These are phyloP conservation scores for Favolaschia claudopus DNA, from an alignment of 768 basidiomycete species.

Conservation along the genomic window DNA sequence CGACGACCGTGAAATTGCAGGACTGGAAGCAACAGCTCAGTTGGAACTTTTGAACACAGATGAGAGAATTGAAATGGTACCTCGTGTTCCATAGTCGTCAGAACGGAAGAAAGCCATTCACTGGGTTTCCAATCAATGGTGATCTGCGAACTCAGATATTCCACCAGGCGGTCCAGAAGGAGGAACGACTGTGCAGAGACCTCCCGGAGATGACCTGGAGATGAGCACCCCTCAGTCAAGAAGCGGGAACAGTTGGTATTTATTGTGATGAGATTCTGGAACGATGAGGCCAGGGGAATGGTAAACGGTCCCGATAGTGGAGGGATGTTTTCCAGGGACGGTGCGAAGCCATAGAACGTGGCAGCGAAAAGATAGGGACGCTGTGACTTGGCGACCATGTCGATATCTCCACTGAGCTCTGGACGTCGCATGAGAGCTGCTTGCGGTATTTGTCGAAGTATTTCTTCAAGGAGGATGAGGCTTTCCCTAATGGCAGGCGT, in stretches of 20 bases:
- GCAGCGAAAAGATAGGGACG: conserved; percentile 65
- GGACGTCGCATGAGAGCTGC: conserved; percentile 60
- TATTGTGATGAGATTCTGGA: conserved; percentile 62
- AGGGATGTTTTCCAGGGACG: conserved; percentile 25
- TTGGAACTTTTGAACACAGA: conserved; percentile 7
- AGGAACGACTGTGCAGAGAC: conserved; percentile 59
- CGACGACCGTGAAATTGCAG: conserved; percentile 71
- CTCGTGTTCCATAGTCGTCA: conserved; percentile 63
- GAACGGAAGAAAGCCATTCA: conserved; percentile 65
- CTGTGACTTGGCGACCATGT: conserved; percentile 38
- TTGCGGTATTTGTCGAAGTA: conserved; percentile 59
- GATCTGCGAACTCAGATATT: conserved; percentile 47
- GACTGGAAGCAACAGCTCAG: conserved; percentile 44
- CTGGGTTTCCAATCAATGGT: conserved; percentile 66
- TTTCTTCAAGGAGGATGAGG: conserved; percentile 59
- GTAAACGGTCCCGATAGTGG: conserved; percentile 35
- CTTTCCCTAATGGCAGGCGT: conserved; percentile 47
- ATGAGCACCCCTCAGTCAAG: conserved; percentile 40
- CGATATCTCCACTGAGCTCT: conserved; percentile 47
- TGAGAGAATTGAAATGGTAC: conserved; percentile 40
- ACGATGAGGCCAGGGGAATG: conserved; percentile 63
- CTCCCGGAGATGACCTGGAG: conserved; percentile 49
- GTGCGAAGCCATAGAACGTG: conserved; percentile 63
- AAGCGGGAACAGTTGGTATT: conserved; percentile 52
- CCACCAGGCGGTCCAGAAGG: conserved; percentile 59